Percentiles rank a stretch among this genome's conserved stretches.
Conservation (phyloP, 106 monocot genomes). For the Dactylorhiza incarnata region DNA sequence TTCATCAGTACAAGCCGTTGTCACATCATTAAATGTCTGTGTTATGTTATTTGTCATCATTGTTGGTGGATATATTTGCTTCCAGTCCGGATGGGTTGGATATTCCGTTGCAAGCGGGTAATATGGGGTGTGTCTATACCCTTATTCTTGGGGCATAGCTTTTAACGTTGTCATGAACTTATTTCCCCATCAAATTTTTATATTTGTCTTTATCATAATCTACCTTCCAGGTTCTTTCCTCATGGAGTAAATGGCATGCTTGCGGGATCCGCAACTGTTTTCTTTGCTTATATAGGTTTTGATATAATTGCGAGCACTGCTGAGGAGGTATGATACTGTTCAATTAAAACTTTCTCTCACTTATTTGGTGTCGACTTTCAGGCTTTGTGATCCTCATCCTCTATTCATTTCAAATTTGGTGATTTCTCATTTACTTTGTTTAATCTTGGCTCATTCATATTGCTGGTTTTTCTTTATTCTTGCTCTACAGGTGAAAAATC, state of each 20-base stretch:
- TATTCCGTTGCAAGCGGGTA: conserved; percentile 74
- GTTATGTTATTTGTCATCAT: conserved; percentile 91
- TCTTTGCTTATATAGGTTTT: conserved; percentile 97
- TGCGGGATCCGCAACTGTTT: conserved; percentile 89
- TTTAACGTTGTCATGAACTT: not conserved
- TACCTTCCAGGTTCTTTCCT: conserved; percentile 71
- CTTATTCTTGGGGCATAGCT: not conserved
- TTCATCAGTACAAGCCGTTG: conserved; percentile 54
- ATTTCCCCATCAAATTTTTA: not conserved
- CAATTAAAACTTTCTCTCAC: not conserved
- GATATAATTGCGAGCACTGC: conserved; percentile 95
- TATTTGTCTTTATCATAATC: not conserved
- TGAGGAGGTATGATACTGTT: conserved; percentile 62
- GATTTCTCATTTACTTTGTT: not conserved
- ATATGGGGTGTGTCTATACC: conserved; percentile 6
- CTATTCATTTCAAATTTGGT: not conserved
- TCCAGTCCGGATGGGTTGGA: conserved; percentile 88
- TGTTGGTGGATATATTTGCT: conserved; percentile 91
- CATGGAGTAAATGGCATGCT: conserved; percentile 93
- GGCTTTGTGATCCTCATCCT: not conserved
- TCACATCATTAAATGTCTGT: conserved; percentile 72
- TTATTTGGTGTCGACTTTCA: no score
- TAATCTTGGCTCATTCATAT: not conserved
- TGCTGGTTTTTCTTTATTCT: not conserved
- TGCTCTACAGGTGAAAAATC: conserved; percentile 75